Base-by-base conservation (phyloP, 2,329 filamentous ascomycete species). In the Hymenoscyphus salicellus region DNA sequence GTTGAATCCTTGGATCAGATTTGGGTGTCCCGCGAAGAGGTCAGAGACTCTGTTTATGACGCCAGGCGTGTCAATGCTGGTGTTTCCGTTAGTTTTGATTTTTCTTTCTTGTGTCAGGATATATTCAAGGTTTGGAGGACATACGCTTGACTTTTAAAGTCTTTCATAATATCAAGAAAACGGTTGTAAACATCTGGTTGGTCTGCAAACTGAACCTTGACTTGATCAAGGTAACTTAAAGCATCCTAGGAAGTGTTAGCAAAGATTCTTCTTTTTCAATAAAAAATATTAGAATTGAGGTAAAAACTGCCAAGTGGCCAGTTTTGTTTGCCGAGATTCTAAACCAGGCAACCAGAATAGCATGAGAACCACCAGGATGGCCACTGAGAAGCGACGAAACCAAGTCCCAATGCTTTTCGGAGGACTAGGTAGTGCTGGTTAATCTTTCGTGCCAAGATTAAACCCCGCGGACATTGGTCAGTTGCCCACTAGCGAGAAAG, bases 151-250 rank as follows among this genome's bases (percentile, higher is more conserved):
- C 93, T 97, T 79, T 99, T 99, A 77, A 99, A 99, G 72, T 99
- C 95, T 75, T 99, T 99, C 95, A 99, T 99, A 58, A 99, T 99
- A 72, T 99, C 95, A 56, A 99, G 80, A 72, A 99, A 98, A 43
- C 91, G 85, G 74, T 98, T 98, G 74, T 99, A 99, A 0, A 99
- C 95, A 77, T 98, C 94, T 3, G 95, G 93, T 71, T 97, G 93
- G 68, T 98, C 94, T 66, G 93, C 91, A 72, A 99, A 99, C 74
- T 97, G 93, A 32, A 98, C 93, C 78, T 99, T 99, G 69, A 99
- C 95, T 78, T 98, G 95, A 75, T 99, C 95, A 28, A 99, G 86
- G 75, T 99, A 99, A 73, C 93, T 97, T 55, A 99, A 84, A 36
- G 95, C 95, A 78, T 91, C 89, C 84, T 87, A 73, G 5, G 69